Percentiles rank a stretch among this genome's conserved stretches.
Conservation (phyloP, 1,284 basidiomycete species). For the Leccinum laetum region DNA sequence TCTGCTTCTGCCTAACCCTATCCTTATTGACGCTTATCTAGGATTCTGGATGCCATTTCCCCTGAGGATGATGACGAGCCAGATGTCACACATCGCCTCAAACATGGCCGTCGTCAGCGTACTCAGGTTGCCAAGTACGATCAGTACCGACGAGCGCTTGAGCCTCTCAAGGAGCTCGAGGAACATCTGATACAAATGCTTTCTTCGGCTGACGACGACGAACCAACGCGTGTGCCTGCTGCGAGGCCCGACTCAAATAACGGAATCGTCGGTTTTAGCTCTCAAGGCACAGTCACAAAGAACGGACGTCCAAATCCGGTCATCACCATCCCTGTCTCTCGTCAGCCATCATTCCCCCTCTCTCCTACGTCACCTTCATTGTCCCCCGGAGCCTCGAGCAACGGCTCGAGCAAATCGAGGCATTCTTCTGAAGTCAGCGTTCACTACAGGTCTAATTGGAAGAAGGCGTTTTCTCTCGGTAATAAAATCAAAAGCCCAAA, state of each 20-base stretch:
- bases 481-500: slow-evolving; percentile 61
- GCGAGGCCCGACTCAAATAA: slow-evolving; percentile 34
- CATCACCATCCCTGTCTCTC: slow-evolving; percentile 46
- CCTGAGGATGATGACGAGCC: slow-evolving; percentile 53
- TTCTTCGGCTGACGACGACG: slow-evolving; percentile 57
- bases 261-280: slow-evolving; percentile 17
- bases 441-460: slow-evolving; percentile 69
- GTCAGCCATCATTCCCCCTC: slow-evolving; percentile 29
- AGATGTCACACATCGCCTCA: slow-evolving; percentile 48
- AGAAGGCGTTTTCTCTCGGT: slow-evolving; percentile 64
- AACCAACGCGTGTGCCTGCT: slow-evolving; percentile 48
- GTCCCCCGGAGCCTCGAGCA: slow-evolving; percentile 34
- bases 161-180: slow-evolving; percentile 67
- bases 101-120: slow-evolving; percentile 43
- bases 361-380: slow-evolving; percentile 39
- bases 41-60: slow-evolving; percentile 76
- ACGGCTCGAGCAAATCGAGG: slow-evolving; percentile 35
- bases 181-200: slow-evolving; percentile 63
- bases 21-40: slow-evolving; percentile 26
- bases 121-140: slow-evolving; percentile 60
- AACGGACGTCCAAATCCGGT: slow-evolving; percentile 49
- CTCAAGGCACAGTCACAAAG: slow-evolving; percentile 15
- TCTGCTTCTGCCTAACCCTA: background rate
- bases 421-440: slow-evolving; percentile 55
- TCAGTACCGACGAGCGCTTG: slow-evolving; percentile 55